phyloP scores from a whole-genome alignment of 1,284 basidiomycete species.

The Prillingera fragicola region DNA sequence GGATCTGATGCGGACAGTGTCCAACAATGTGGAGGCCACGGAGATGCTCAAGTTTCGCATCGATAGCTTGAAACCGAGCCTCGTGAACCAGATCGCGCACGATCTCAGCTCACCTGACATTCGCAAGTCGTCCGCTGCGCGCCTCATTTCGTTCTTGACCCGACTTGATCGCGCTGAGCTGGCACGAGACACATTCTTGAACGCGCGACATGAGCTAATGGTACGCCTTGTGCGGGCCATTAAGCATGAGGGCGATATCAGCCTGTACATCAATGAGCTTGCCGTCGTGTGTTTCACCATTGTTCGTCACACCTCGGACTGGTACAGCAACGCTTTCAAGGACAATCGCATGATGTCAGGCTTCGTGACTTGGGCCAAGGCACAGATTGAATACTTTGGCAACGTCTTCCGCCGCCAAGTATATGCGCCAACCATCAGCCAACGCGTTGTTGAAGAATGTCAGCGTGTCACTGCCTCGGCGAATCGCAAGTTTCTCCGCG shows the following conservation, averaged over 20 bases:
- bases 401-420: slow-evolving; percentile 87
- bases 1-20: slow-evolving; percentile 55
- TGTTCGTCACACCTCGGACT: slow-evolving; percentile 74
- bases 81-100: slow-evolving; percentile 66
- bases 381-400: slow-evolving; percentile 75
- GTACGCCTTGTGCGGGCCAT: slow-evolving; percentile 73
- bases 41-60: slow-evolving; percentile 54
- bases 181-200: slow-evolving; percentile 76
- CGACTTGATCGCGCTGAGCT: slow-evolving; percentile 71
- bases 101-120: slow-evolving; percentile 70
- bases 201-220: slow-evolving; percentile 70
- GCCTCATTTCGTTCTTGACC: slow-evolving; percentile 65
- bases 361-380: slow-evolving; percentile 90
- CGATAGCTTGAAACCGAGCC: slow-evolving; percentile 60
- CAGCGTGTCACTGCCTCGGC: slow-evolving; percentile 67
- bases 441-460: slow-evolving; percentile 65
- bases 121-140: slow-evolving; percentile 69
- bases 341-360: slow-evolving; percentile 91
- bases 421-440: slow-evolving; percentile 70
- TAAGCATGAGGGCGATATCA: slow-evolving; percentile 75
- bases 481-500: slow-evolving; percentile 79
- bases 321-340: slow-evolving; percentile 93
- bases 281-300: slow-evolving; percentile 48
- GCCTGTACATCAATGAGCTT: slow-evolving; percentile 46
- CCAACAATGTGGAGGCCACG: slow-evolving; percentile 43